Evolutionary conservation across 768 basidiomycete genomes (phyloP).

Genomic region (Suillus ampliporus): DNA sequence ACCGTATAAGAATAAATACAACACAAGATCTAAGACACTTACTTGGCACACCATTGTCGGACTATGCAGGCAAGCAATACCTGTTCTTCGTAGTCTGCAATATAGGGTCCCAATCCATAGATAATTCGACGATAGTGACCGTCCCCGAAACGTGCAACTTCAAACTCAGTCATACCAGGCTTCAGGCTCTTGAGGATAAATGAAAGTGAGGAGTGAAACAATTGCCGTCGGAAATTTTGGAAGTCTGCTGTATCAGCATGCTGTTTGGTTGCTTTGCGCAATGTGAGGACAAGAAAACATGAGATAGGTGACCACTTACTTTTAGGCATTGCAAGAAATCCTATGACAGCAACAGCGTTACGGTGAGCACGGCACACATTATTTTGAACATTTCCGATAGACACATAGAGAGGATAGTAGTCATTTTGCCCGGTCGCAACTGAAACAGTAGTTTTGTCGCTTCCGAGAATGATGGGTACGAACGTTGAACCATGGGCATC

Average conservation of each 20-base stretch:
- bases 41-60: conserved; percentile 43
- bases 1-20: conserved; percentile 12
- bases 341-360: conserved; percentile 24
- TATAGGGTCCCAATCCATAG: conserved; percentile 43
- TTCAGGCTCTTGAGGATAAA: conserved; percentile 31
- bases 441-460: conserved; percentile 20
- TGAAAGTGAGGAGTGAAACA: conserved; percentile 37
- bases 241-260: conserved; percentile 23
- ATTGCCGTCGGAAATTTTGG: conserved; percentile 36
- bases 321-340: conserved; percentile 38
- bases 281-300: too few species aligned
- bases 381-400: conserved; percentile 18
- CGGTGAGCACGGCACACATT: conserved; percentile 15
- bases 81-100: conserved; percentile 49
- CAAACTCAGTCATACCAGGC: conserved; percentile 33
- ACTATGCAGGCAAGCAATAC: conserved; percentile 38
- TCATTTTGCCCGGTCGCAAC: conserved; percentile 19
- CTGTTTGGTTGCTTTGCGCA: conserved; percentile 10
- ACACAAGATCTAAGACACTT: conserved; percentile 6
- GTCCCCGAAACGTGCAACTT: conserved; percentile 34
- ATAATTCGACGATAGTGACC: conserved; percentile 36
- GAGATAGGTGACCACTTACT: conserved; percentile 21
- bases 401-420: conserved; percentile 17
- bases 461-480: conserved; percentile 17
- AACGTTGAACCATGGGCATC: conserved; percentile 16